Percentiles rank a stretch among this genome's conserved stretches.
Evolutionary conservation across 179 eudicot genomes (phyloP).

Genomic region (Carnegiea gigantea): DNA sequence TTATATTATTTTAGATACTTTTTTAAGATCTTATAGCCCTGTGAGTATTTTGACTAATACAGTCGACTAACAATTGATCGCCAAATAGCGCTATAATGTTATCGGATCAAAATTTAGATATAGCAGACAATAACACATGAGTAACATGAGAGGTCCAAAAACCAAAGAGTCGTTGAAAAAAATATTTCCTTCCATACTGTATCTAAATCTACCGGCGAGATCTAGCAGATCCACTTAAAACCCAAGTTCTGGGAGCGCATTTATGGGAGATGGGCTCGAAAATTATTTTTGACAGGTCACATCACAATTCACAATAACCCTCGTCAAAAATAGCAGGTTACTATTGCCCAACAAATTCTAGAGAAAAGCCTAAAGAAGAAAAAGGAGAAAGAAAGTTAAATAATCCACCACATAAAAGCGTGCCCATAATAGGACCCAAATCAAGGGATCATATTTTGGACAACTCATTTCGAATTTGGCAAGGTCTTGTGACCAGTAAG

Average conservation of each 20-base stretch:
- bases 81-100: no score
- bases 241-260: background rate
- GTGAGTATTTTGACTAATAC: no score
- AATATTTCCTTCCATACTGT: no score
- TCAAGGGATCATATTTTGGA: background rate
- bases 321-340: background rate
- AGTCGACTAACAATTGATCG: no score
- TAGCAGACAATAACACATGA: no score
- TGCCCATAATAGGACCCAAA: background rate
- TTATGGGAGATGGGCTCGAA: background rate
- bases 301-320: background rate
- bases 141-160: no score
- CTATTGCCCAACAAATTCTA: background rate
- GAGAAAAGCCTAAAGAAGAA: background rate
- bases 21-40: no score
- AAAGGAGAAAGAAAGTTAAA: background rate
- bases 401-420: background rate
- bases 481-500: slow-evolving; percentile 4
- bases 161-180: no score
- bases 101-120: no score
- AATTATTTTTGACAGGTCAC: background rate
- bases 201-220: background rate
- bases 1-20: no score
- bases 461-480: background rate
- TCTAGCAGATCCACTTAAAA: background rate